phyloP scores from a whole-genome alignment of 75 land plant genomes.

The Cunninghamia lanceolata region DNA sequence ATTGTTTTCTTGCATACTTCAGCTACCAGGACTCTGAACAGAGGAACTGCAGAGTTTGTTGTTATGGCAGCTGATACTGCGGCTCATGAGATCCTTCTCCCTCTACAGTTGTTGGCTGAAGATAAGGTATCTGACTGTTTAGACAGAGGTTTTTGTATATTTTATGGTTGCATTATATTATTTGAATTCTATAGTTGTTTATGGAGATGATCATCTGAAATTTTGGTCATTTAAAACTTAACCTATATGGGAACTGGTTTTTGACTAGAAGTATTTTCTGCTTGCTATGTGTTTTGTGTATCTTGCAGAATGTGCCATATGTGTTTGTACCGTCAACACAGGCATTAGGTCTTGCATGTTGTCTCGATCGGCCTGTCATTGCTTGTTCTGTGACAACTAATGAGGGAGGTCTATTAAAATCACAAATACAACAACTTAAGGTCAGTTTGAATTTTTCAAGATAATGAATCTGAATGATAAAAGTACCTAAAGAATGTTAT shows the following conservation, averaged over 20 bases:
- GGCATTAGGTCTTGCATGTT: conserved; percentile 75
- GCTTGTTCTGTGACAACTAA: conserved; percentile 71
- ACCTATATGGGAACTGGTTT: not conserved
- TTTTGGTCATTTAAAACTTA: not conserved
- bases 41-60: conserved; percentile 72
- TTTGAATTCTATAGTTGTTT: not conserved
- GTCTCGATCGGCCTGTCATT: conserved; percentile 62
- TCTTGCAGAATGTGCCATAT: conserved; percentile 57
- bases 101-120: conserved; percentile 64
- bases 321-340: conserved; percentile 76
- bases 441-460: not conserved
- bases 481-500: no score
- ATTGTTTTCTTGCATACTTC: not conserved
- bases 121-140: conserved; percentile 37
- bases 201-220: not conserved
- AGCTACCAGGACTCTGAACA: conserved; percentile 70
- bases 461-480: not conserved
- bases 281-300: not conserved
- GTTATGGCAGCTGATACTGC: conserved; percentile 79
- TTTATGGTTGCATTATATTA: not conserved
- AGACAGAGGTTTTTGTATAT: not conserved
- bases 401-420: conserved; percentile 65
- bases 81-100: conserved; percentile 68
- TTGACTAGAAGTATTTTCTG: not conserved
- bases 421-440: conserved; percentile 67